Conservation (phyloP, 495 filamentous ascomycete genomes). For the Penicillium verhagenii region DNA sequence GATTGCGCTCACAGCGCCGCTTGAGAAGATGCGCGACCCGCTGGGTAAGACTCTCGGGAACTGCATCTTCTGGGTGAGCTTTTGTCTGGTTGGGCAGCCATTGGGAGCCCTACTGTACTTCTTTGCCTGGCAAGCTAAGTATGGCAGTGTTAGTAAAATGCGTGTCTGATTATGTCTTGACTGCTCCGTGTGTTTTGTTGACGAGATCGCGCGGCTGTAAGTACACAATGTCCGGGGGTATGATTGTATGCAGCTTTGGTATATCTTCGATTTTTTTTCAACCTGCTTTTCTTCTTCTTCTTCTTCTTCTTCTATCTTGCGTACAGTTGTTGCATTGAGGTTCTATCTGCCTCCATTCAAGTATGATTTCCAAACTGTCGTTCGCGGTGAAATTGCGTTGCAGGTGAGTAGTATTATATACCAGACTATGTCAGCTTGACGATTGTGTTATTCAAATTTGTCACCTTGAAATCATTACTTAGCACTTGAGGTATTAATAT, state of each 20-base stretch:
- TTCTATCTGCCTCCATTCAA: not conserved
- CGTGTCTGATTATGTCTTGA: slow-evolving; percentile 1
- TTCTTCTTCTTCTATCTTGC: too few relatives aligned
- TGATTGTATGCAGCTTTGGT: not conserved
- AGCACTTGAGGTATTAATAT: too few relatives aligned
- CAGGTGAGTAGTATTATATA: too few relatives aligned
- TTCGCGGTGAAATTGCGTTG: not conserved
- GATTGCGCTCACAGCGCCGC: slow-evolving; percentile 71
- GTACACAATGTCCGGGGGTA: too few relatives aligned
- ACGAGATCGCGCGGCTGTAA: not conserved
- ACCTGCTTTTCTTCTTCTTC: not conserved
- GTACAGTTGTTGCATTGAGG: too few relatives aligned
- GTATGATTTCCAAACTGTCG: not conserved
- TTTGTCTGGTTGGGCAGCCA: slow-evolving; percentile 92
- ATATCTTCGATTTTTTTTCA: not conserved
- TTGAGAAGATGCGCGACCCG: slow-evolving; percentile 74
- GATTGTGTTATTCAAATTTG: too few relatives aligned
- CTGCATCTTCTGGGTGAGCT: slow-evolving; percentile 91
- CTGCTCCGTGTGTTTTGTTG: not conserved
- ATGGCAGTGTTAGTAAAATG: slow-evolving; percentile 66
- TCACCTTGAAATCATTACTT: too few relatives aligned
- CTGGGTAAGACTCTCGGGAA: slow-evolving; percentile 80
- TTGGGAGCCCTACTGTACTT: slow-evolving; percentile 88
- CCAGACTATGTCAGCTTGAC: too few relatives aligned
- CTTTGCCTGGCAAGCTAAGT: slow-evolving; percentile 98